A percentile compares a stretch with the other conserved stretches of the same genome.
Evolutionary conservation across 2,329 filamentous ascomycete genomes (phyloP).

Genomic region (Cladophialophora carrionii): DNA sequence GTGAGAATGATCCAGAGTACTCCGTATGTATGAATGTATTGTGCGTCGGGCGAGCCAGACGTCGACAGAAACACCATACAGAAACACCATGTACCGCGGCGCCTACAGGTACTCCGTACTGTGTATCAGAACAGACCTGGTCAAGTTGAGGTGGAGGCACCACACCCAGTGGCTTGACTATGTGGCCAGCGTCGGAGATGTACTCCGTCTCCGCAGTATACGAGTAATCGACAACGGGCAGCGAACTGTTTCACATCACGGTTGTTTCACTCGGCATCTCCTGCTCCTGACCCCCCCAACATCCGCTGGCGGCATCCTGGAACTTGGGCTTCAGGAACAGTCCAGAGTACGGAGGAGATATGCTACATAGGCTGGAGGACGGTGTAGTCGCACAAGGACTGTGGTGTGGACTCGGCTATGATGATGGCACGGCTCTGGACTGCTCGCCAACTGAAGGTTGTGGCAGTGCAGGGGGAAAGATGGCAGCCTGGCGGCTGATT

Average conservation of each 20-base stretch:
- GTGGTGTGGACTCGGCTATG: background rate
- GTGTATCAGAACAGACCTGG: background rate
- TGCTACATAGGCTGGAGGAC: background rate
- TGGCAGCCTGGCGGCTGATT: slow-evolving; percentile 16
- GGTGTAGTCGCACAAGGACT: background rate
- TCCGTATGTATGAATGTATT: background rate
- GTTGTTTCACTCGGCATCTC: background rate
- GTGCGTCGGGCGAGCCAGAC: background rate
- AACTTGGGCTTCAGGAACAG: background rate
- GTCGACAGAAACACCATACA: background rate
- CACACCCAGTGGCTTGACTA: background rate
- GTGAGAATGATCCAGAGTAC: background rate
- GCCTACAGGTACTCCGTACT: too few relatives aligned
- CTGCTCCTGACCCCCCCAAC: background rate
- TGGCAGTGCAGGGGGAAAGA: slow-evolving; percentile 9
- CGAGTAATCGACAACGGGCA: background rate
- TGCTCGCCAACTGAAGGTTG: background rate
- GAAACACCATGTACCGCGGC: background rate
- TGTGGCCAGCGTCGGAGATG: background rate
- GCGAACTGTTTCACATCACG: background rate
- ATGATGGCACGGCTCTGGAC: background rate
- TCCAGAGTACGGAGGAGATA: background rate
- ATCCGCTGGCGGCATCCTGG: background rate
- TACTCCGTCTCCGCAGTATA: background rate
- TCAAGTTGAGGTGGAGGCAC: background rate